Evolutionary conservation across 208 protist genomes (phyloP), one percentile per base, ranked within the genome.

Genomic region (Kentomonas sorsogonicus): DNA sequence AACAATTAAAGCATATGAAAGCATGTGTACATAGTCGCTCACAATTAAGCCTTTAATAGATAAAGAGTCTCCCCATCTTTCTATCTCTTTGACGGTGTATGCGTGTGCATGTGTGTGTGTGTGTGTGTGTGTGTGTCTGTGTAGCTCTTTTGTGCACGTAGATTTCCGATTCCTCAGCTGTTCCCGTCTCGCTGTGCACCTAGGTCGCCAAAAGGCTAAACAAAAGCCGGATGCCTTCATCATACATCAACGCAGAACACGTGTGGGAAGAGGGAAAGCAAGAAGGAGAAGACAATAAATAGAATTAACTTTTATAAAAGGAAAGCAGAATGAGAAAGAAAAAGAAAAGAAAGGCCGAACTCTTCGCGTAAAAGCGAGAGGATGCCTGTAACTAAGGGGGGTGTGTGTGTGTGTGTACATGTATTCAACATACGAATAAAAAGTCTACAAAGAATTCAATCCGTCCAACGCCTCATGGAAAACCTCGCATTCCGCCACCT

Each of bases 111-210:
- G 3, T 58, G 29, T 48, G 1, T 41, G 26, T 33, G 38, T 29
- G 33, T 57, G 43, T 15, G 38, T 65, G 41, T 56, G 31, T 65
- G 18, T n/a, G n/a, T n/a, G n/a, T n/a, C n/a, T n/a, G n/a, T n/a
- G n/a, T n/a, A n/a, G n/a, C n/a, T n/a, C n/a, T n/a, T n/a, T n/a
- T n/a, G n/a, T n/a, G n/a, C n/a, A n/a, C n/a, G n/a, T n/a, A n/a
- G n/a, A n/a, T n/a, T n/a, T n/a, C n/a, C n/a, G n/a, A n/a, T n/a
- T n/a, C n/a, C n/a, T n/a, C n/a, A n/a, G n/a, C n/a, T n/a, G n/a
- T n/a, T n/a, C n/a, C n/a, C n/a, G n/a, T n/a, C n/a, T n/a, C n/a
- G n/a, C n/a, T n/a, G n/a, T n/a, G n/a, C n/a, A n/a, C n/a, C n/a
- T n/a, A n/a, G n/a, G n/a, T n/a, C n/a, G n/a, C n/a, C n/a, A n/a